A percentile compares a stretch with the other conserved stretches of the same genome.
Evolutionary conservation across 2,329 filamentous ascomycete species (phyloP).

Genomic region (Acrocalymma vagum): DNA sequence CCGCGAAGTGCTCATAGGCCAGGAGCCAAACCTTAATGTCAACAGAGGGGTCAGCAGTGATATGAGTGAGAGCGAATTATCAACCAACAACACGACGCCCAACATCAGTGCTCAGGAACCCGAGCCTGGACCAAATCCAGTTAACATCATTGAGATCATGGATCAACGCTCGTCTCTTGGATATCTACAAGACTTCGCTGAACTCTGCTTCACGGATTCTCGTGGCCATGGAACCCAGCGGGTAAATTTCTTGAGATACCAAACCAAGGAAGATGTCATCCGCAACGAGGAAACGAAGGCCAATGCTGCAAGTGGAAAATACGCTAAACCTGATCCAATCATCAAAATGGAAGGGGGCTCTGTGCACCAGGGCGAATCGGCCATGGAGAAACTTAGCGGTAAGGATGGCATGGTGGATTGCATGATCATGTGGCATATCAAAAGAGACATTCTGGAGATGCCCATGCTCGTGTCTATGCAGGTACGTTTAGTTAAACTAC

Average conservation of each 20-base stretch:
- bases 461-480: conserved; percentile 99
- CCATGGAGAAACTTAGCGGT: conserved; percentile 80
- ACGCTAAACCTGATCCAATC: conserved; percentile 31
- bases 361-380: conserved; percentile 69
- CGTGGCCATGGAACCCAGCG: conserved; percentile 83
- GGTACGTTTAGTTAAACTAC: conserved; percentile 68
- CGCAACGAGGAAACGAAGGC: conserved; percentile 34
- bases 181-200: conserved; percentile 95
- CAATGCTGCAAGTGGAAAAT: conserved; percentile 15
- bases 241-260: conserved; percentile 88
- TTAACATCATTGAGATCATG: conserved; percentile 90
- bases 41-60: conserved; percentile 69
- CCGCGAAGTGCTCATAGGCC: conserved; percentile 86
- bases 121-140: conserved; percentile 67
- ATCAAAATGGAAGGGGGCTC: conserved; percentile 40
- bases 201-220: conserved; percentile 90
- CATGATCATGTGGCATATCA: conserved; percentile 96
- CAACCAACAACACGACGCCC: conserved; percentile 55
- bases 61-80: conserved; percentile 47
- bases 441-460: conserved; percentile 96
- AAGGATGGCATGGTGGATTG: conserved; percentile 93
- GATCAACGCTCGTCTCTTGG: conserved; percentile 93
- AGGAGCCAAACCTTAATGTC: conserved; percentile 86
- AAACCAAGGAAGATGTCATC: conserved; percentile 57
- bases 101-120: conserved; percentile 46